Conservation (phyloP, 2,329 filamentous ascomycete species). For the Fusarium sp. region DNA sequence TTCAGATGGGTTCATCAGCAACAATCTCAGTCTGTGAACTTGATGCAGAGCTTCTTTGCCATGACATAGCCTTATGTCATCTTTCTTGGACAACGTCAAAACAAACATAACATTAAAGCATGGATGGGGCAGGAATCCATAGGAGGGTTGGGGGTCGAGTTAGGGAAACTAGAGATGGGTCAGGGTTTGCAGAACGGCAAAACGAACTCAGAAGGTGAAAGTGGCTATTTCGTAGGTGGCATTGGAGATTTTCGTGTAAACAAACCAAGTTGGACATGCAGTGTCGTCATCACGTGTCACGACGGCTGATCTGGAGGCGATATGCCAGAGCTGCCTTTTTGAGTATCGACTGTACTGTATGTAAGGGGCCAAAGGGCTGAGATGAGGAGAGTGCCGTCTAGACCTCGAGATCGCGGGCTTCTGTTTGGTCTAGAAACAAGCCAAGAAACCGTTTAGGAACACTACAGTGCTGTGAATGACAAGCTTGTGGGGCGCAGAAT, state of each 20-base stretch:
- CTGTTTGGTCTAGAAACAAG: conserved; percentile 27
- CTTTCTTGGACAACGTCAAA: conserved; percentile 33
- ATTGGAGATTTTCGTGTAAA: conserved; percentile 24
- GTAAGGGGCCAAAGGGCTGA: conserved; percentile 10
- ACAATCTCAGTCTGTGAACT: not conserved
- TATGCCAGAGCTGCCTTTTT: conserved; percentile 3
- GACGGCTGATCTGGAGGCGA: conserved; percentile 28
- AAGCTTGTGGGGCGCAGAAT: conserved; percentile 14
- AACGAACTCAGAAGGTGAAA: conserved; percentile 4
- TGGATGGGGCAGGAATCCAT: conserved; percentile 8
- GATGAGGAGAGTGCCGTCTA: conserved; percentile 16
- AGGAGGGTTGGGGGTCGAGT: not conserved
- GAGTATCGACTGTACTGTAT: conserved; percentile 13
- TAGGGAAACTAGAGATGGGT: not conserved
- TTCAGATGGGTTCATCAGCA: not conserved
- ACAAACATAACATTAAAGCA: conserved; percentile 32
- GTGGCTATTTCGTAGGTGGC: conserved; percentile 26
- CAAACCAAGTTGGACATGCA: conserved; percentile 16
- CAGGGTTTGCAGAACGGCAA: conserved; percentile 18
- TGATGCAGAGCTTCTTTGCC: not conserved
- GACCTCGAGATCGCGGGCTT: conserved; percentile 24
- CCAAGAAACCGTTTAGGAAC: conserved; percentile 2
- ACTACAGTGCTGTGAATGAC: too few relatives aligned
- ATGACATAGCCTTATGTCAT: conserved; percentile 20
- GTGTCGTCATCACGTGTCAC: conserved; percentile 42